Evolutionary conservation across 116 monocot genomes (phyloP), one percentile per base, ranked within the genome.

Genomic region (Iris pallida): DNA sequence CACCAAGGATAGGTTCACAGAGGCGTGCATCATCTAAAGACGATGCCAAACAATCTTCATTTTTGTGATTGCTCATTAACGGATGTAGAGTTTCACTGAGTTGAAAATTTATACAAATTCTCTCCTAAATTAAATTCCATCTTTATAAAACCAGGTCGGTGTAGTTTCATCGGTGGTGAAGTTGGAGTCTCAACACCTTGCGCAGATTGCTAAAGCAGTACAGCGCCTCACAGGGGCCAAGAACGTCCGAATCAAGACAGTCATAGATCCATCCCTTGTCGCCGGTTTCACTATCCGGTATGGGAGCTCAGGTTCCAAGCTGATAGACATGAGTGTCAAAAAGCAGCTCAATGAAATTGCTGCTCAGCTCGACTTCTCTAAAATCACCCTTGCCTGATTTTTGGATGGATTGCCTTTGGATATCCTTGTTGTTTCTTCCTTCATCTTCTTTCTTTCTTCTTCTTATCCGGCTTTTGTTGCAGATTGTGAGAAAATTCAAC

Each of bases 291-390:
- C 89, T 17, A 78, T 96, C 52, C 72, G 86, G 55, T 96, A 85
- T 20, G 95, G 95, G 14, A 47, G 46, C 19, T 75, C 76, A 3
- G 89, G 84, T 5, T 91, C 91, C 17, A 91, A 89, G 75, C 53
- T 96, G 7, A 87, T 93, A 45, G 96, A 96, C 59, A 86, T 96
- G 91, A 96, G 96, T 70, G 77, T 91, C 8, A 91, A 78, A 80
- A 89, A 85, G 77, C 91, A 96, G 82, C 80, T 96, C 8, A 89
- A 84, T 47, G 96, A 91, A 84, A 91, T 96, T 61, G 72, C 96
- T 3, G 17, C 78, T 11, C 75, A 82, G 72, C 82, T 94, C 49
- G 88, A 90, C 42, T 81, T 90, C 80, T 73, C 83, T 55, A 19
- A 59, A 40, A 78, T 86, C 69, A 5, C 75, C 13, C 72, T 90